Percentiles rank a stretch among this genome's conserved stretches.
These are phyloP conservation scores for Trichoderma pleuroti DNA, from an alignment of 2,329 filamentous ascomycete species.

Conservation along the genomic window DNA sequence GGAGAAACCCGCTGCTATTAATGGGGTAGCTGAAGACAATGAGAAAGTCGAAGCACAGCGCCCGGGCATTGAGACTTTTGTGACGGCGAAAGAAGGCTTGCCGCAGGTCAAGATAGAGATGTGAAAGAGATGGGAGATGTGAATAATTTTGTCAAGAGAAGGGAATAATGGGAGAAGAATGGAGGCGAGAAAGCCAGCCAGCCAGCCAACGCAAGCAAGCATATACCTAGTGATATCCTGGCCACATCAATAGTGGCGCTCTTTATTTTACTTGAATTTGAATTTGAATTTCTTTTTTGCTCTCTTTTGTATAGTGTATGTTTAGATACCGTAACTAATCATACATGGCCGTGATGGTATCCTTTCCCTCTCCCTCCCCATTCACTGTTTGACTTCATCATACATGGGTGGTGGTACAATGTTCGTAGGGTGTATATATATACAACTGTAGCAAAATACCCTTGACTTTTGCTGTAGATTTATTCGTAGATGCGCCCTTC, in stretches of 20 bases:
- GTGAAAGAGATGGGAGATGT: background rate
- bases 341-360: background rate
- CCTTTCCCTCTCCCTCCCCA: background rate
- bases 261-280: conserved; percentile 13
- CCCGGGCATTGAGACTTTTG: conserved; percentile 51
- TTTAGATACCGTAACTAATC: background rate
- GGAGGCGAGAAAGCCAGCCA: background rate
- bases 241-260: conserved; percentile 7
- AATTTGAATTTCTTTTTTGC: background rate
- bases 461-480: conserved; percentile 10
- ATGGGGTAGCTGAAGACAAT: background rate
- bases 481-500: background rate
- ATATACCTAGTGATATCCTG: conserved; percentile 20
- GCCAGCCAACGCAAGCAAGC: background rate
- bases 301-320: background rate
- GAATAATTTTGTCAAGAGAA: background rate
- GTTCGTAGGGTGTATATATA: conserved; percentile 31
- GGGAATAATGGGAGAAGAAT: background rate
- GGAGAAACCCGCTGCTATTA: background rate
- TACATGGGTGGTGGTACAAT: conserved; percentile 31
- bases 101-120: conserved; percentile 28
- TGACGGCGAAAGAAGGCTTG: conserved; percentile 49
- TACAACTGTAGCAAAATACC: conserved; percentile 27
- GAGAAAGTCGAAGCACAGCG: conserved; percentile 26
- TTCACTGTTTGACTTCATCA: conserved; percentile 22